A percentile compares a stretch with the other conserved stretches of the same genome.
phyloP scores from a whole-genome alignment of 2,329 filamentous ascomycete genomes.

The Hypoxylon sp. region DNA sequence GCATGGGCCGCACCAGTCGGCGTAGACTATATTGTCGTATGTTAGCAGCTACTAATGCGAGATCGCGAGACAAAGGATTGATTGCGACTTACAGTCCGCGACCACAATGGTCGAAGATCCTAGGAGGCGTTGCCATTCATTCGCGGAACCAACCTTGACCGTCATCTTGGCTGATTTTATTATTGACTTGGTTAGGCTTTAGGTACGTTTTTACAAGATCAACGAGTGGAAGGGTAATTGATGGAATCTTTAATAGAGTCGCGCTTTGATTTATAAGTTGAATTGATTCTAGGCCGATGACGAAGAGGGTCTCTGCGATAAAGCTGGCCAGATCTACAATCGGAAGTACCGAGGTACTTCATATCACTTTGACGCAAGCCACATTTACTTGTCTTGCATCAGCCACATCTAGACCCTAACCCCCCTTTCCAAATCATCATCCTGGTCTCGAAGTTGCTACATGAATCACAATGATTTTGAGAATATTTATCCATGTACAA shows the following conservation, averaged over 20 bases:
- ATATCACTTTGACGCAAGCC: too few relatives aligned
- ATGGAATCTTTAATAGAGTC: conserved; percentile 13
- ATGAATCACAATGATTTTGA: too few relatives aligned
- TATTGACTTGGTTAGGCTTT: neutral
- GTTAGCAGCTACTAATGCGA: conserved; percentile 34
- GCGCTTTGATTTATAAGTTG: conserved; percentile 14
- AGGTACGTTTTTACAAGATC: too few relatives aligned
- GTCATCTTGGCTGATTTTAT: conserved; percentile 48
- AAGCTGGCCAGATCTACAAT: conserved; percentile 41
- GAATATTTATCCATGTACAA: too few relatives aligned
- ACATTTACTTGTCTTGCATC: too few relatives aligned
- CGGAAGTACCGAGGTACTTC: conserved; percentile 16
- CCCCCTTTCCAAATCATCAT: too few relatives aligned
- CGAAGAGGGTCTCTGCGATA: conserved; percentile 29
- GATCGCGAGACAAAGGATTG: conserved; percentile 36
- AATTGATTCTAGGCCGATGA: conserved; percentile 21
- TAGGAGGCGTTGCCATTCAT: conserved; percentile 77
- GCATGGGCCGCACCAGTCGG: conserved; percentile 94
- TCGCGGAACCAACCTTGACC: conserved; percentile 68
- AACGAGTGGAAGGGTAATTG: too few relatives aligned
- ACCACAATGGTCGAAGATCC: conserved; percentile 81
- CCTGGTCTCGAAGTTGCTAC: too few relatives aligned
- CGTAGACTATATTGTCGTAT: conserved; percentile 73
- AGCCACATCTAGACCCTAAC: too few relatives aligned
- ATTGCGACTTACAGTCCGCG: conserved; percentile 80